These are phyloP conservation scores for Neonectria faginata DNA, from an alignment of 2,329 filamentous ascomycete genomes.

Conservation along the genomic window DNA sequence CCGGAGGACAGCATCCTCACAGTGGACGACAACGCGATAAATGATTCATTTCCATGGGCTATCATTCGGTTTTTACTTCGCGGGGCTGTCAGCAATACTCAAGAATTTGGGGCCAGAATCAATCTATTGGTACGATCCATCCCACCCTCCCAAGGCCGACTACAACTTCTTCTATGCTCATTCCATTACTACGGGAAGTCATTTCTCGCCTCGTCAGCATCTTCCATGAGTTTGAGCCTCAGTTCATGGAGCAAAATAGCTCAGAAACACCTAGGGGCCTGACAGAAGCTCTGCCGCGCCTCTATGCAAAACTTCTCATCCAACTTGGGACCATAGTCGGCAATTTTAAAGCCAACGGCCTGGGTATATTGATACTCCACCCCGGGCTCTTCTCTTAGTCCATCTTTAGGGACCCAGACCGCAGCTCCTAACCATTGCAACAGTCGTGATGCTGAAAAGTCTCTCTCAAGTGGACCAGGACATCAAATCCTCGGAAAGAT, in stretches of 20 bases:
- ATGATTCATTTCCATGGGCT: conserved; percentile 6
- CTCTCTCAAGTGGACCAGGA: not conserved
- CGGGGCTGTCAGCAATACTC: not conserved
- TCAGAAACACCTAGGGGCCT: not conserved
- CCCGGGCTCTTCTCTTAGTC: too few species aligned
- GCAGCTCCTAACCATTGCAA: not conserved
- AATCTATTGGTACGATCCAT: conserved; percentile 3
- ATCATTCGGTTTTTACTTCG: conserved; percentile 3
- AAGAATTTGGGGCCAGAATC: not conserved
- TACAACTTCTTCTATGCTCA: too few species aligned
- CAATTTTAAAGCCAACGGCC: not conserved
- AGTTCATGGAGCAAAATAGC: not conserved
- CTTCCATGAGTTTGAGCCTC: not conserved
- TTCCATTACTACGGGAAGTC: not conserved
- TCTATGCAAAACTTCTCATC: conserved; percentile 1
- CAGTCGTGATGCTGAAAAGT: not conserved
- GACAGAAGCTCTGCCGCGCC: not conserved
- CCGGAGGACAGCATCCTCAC: not conserved
- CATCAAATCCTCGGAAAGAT: not conserved
- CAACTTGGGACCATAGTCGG: not conserved
- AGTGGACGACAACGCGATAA: not conserved
- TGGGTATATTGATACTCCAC: not conserved
- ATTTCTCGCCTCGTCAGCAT: conserved; percentile 2
- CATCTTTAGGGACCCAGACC: too few species aligned
- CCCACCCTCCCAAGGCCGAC: too few species aligned